phyloP scores from a whole-genome alignment of 441 rosid genomes.

The Gossypium gossypioides region DNA sequence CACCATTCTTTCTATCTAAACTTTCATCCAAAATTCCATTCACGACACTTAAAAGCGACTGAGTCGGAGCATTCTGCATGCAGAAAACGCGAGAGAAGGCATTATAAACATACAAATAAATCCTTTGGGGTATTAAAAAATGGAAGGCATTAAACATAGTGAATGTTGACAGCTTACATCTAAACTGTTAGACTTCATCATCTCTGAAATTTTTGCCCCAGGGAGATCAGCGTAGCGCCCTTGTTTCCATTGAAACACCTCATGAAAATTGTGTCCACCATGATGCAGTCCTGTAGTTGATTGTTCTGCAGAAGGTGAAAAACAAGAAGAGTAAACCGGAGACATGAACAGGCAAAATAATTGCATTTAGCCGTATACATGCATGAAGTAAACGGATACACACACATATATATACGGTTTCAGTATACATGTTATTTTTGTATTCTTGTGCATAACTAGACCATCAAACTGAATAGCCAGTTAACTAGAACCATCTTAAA shows the following conservation, averaged over 20 bases:
- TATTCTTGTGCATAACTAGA: background rate
- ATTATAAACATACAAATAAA: background rate
- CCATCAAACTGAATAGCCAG: background rate
- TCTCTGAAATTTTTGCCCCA: slow-evolving; percentile 64
- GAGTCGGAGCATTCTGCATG: slow-evolving; percentile 84
- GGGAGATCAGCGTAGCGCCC: slow-evolving; percentile 65
- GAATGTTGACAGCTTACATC: slow-evolving; percentile 40
- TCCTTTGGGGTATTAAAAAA: background rate
- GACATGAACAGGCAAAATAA: background rate
- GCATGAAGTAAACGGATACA: background rate
- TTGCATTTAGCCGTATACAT: background rate
- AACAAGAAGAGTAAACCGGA: background rate
- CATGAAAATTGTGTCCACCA: slow-evolving; percentile 62
- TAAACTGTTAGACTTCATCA: slow-evolving; percentile 68
- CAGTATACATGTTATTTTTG: background rate
- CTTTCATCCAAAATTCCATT: slow-evolving; percentile 81
- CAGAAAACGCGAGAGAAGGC: slow-evolving; percentile 19
- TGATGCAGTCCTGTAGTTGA: slow-evolving; percentile 37
- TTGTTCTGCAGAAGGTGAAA: slow-evolving; percentile 30
- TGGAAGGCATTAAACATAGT: background rate
- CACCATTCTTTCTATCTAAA: slow-evolving; percentile 57
- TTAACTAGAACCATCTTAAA: background rate
- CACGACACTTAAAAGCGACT: slow-evolving; percentile 71
- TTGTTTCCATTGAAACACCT: slow-evolving; percentile 65
- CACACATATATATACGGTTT: background rate